phyloP scores from a whole-genome alignment of 805 yeast species.

The Priceomyces castillae region DNA sequence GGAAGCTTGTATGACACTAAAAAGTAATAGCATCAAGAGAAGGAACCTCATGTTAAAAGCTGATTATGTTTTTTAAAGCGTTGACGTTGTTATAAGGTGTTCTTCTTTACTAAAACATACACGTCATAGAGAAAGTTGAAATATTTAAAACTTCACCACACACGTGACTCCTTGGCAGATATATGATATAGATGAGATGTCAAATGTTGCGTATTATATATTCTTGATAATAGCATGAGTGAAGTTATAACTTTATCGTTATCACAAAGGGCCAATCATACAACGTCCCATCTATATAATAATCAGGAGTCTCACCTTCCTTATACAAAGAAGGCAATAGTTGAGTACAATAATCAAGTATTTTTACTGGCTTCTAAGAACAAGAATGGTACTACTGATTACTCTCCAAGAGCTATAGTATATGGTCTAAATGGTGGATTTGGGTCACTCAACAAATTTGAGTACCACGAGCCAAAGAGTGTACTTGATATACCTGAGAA shows the following conservation, averaged over 20 bases:
- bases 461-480: slow-evolving; percentile 33
- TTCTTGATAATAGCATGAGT: slow-evolving; percentile 44
- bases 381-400: slow-evolving; percentile 38
- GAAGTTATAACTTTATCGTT: slow-evolving; percentile 72
- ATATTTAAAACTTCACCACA: not conserved
- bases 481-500: slow-evolving; percentile 1
- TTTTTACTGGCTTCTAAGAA: slow-evolving; percentile 21
- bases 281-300: slow-evolving; percentile 80
- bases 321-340: slow-evolving; percentile 44
- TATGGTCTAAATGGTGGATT: slow-evolving; percentile 79
- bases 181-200: too few relatives aligned
- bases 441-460: slow-evolving; percentile 62
- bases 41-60: not conserved
- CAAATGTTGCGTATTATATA: too few relatives aligned
- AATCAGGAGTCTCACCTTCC: slow-evolving; percentile 68
- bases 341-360: slow-evolving; percentile 47
- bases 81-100: not conserved
- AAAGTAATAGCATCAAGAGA: slow-evolving; percentile 6
- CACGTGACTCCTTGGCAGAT: not conserved
- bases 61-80: not conserved
- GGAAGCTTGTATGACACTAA: slow-evolving; percentile 14
- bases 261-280: slow-evolving; percentile 72
- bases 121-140: not conserved
- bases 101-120: not conserved
- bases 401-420: slow-evolving; percentile 76